Base-by-base conservation (phyloP, 345 rosid genomes). In the Isatis tinctoria region DNA sequence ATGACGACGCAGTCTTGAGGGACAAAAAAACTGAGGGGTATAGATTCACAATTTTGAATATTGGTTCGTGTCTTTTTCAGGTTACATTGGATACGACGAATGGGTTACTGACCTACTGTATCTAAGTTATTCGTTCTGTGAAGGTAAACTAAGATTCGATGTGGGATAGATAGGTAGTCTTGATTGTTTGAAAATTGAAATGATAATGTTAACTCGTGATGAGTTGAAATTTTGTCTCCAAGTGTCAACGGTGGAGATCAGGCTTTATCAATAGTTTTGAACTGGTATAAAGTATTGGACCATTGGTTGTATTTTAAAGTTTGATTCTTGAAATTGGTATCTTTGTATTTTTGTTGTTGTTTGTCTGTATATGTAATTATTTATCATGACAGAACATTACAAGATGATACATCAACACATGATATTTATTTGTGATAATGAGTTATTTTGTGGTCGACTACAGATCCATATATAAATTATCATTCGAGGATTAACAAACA, bases 161-260 rank as follows among this genome's bases (percentile, higher is more conserved):
- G 18, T 24, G 27, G 4, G 60, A 48, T 45, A 44, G 3, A 33
- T 59, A 44, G 3, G 24, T 59, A 1, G 17, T 13, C 18, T 22
- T 27, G 52, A 33, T 69, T 17, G 32, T 60, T 37, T 49, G 24
- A 35, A 41, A 57, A 28, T 28, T 49, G 4, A 18, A 18, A 61
- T 37, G 33, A 44, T 43, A 27, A 44, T n/a, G 30, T 27, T 28
- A 28, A 17, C 40, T 64, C 10, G 22, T 41, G 48, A 43, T 28
- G 16, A 44, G 69, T 45, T 64, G 17, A 63, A 30, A 18, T 26
- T 73, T 56, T 74, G 77, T 74, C 66, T 57, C 39, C 3, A 24
- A 35, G 66, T 65, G 41, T 65, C 39, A 47, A 57, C 43, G 60
- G 66, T 58, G 35, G 40, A 74, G 52, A 36, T 74, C 16, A 74